Evolutionary conservation across 2,329 filamentous ascomycete species (phyloP).

Genomic region (Blastomyces emzantsi): DNA sequence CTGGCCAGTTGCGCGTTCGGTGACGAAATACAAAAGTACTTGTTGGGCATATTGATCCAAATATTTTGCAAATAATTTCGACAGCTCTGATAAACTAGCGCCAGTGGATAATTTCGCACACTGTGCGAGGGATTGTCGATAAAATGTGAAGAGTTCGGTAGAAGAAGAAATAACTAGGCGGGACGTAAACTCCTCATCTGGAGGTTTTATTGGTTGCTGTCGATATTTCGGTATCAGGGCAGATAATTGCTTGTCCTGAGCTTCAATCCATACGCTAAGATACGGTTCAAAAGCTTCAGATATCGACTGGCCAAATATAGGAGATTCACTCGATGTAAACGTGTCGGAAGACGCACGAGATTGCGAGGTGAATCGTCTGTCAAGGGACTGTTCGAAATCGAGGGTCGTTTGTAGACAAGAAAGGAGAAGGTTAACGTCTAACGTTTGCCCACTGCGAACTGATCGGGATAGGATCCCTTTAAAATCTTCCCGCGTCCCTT

Average conservation of each 20-base stretch:
- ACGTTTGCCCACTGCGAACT: constrained; percentile 68
- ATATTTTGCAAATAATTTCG: constrained; percentile 80
- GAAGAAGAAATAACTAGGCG: constrained; percentile 88
- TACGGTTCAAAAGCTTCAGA: constrained; percentile 97
- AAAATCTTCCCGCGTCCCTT: constrained; percentile 91
- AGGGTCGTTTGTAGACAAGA: constrained; percentile 90
- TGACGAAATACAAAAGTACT: constrained; percentile 66
- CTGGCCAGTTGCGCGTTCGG: constrained; percentile 48
- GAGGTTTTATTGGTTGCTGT: constrained; percentile 65
- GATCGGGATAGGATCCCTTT: constrained; percentile 83
- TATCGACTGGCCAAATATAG: constrained; percentile 79
- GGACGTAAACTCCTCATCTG: constrained; percentile 84
- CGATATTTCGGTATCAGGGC: constrained; percentile 81
- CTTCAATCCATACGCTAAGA: constrained; percentile 92
- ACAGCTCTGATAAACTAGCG: constrained; percentile 74
- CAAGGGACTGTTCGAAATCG: constrained; percentile 89
- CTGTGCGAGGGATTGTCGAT: constrained; percentile 83
- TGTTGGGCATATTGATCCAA: constrained; percentile 93
- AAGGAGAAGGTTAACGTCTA: constrained; percentile 83
- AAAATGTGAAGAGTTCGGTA: constrained; percentile 95
- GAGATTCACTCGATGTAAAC: constrained; percentile 65
- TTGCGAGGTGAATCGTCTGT: constrained; percentile 64
- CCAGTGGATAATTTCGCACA: constrained; percentile 94
- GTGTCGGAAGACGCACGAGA: constrained; percentile 82
- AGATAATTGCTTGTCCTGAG: constrained; percentile 81